A percentile compares a stretch with the other conserved stretches of the same genome.
These are phyloP conservation scores for Chaetomiaceae sp. DNA, from an alignment of 2,329 filamentous ascomycete genomes.

Conservation along the genomic window DNA sequence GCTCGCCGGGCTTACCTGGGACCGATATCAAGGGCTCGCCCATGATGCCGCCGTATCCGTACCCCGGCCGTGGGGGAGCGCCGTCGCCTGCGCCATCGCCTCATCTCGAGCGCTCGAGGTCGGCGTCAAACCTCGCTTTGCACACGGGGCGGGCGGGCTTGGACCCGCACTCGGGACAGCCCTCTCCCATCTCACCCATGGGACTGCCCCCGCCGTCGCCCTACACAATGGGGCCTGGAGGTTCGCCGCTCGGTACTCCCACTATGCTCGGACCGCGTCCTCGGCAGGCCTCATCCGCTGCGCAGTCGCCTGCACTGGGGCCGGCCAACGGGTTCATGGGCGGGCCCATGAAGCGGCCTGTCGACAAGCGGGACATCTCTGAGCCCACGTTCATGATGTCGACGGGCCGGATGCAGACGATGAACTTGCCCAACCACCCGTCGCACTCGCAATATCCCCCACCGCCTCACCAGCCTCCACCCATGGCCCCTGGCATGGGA, in stretches of 20 bases:
- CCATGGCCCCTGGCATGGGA: conserved; percentile 19
- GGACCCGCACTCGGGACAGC: conserved; percentile 32
- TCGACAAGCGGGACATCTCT: conserved; percentile 44
- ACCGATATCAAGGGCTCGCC: conserved; percentile 43
- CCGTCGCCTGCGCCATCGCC: conserved; percentile 22
- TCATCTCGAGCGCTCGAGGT: conserved; percentile 25
- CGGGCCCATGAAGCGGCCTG: conserved; percentile 36
- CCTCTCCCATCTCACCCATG: conserved; percentile 42
- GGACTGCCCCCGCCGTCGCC: conserved; percentile 30
- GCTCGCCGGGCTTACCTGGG: conserved; percentile 43
- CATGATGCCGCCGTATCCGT: conserved; percentile 40
- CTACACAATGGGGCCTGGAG: conserved; percentile 20
- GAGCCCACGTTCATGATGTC: conserved; percentile 45
- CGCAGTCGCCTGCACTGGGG: conserved; percentile 27
- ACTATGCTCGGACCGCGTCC: conserved; percentile 27
- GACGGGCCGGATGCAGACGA: conserved; percentile 40
- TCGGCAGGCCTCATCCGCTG: conserved; percentile 31
- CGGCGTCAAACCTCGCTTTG: conserved; percentile 31
- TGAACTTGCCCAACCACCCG: conserved; percentile 31
- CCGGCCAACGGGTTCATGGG: conserved; percentile 29
- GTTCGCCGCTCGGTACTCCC: conserved; percentile 32
- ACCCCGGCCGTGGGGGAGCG: conserved; percentile 25
- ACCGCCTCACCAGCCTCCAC: conserved; percentile 22
- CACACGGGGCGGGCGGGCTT: conserved; percentile 30
- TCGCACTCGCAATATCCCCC: conserved; percentile 5